phyloP scores from a whole-genome alignment of 345 rosid species.

The Rhodamnia argentea region DNA sequence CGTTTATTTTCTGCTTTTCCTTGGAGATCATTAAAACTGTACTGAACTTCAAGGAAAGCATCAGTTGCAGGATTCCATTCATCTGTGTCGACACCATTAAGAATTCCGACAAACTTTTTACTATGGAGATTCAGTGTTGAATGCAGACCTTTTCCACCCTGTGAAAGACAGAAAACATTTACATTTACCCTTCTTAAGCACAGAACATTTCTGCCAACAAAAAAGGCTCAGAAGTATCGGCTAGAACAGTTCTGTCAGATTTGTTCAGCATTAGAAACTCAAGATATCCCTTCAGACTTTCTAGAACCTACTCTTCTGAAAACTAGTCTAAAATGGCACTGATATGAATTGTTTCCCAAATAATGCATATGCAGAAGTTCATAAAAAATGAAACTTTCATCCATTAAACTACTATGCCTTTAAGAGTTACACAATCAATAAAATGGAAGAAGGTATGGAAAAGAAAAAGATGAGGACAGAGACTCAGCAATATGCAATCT shows the following conservation, averaged over 20 bases:
- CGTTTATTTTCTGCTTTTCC: constrained; percentile 83
- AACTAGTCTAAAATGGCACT: neutral
- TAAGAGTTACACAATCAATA: neutral
- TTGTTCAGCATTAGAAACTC: neutral
- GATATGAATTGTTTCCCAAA: neutral
- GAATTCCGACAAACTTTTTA: constrained; percentile 81
- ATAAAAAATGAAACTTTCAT: neutral
- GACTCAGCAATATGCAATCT: neutral
- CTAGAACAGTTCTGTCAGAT: neutral
- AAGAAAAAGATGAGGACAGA: neutral
- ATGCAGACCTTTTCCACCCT: constrained; percentile 95
- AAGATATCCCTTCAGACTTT: neutral
- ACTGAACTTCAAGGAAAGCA: constrained; percentile 67
- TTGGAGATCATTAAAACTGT: constrained; percentile 65
- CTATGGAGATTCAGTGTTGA: constrained; percentile 71
- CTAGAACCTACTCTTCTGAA: neutral
- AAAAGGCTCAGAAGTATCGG: neutral
- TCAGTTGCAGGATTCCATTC: constrained; percentile 96
- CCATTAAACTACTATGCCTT: neutral
- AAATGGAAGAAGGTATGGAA: neutral
- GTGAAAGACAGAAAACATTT: constrained; percentile 1
- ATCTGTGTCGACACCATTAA: constrained; percentile 89
- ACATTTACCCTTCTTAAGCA: neutral
- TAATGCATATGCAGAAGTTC: neutral
- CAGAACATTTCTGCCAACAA: neutral